These are phyloP conservation scores for Mycena sanguinolenta DNA, from an alignment of 768 basidiomycete genomes.

Conservation along the genomic window DNA sequence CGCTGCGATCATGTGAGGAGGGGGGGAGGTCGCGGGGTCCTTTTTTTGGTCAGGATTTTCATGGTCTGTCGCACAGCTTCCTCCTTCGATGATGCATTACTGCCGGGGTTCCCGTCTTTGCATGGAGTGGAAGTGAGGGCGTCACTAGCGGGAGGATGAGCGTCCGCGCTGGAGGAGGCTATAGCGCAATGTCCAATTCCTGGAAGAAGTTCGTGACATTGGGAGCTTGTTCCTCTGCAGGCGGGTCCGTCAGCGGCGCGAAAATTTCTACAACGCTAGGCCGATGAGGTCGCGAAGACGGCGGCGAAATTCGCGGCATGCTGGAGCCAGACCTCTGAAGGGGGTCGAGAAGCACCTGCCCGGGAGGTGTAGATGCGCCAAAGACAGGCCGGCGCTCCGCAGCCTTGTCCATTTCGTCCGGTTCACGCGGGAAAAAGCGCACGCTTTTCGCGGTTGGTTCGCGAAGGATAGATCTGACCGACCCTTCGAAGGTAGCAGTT, in stretches of 20 bases:
- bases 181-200: conserved; percentile 57
- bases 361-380: conserved; percentile 39
- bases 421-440: conserved; percentile 77
- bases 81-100: conserved; percentile 43
- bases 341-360: conserved; percentile 45
- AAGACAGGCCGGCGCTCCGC: conserved; percentile 35
- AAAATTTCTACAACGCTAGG: conserved; percentile 67
- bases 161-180: conserved; percentile 46
- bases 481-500: conserved; percentile 49
- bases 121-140: conserved; percentile 60
- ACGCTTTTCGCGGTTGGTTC: conserved; percentile 81
- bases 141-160: conserved; percentile 40
- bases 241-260: conserved; percentile 50
- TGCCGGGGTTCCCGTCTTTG: conserved; percentile 53
- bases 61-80: conserved; percentile 49
- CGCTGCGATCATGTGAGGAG: conserved; percentile 66
- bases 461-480: conserved; percentile 81
- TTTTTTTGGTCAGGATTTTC: conserved; percentile 56
- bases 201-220: conserved; percentile 67
- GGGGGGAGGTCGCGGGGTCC: conserved; percentile 50
- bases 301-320: conserved; percentile 48
- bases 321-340: conserved; percentile 44
- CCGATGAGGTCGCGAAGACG: conserved; percentile 50
- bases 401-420: conserved; percentile 62
- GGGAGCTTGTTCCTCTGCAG: conserved; percentile 47